Evolutionary conservation across 2,329 filamentous ascomycete species (phyloP).

Genomic region (Diplocarpon mali): DNA sequence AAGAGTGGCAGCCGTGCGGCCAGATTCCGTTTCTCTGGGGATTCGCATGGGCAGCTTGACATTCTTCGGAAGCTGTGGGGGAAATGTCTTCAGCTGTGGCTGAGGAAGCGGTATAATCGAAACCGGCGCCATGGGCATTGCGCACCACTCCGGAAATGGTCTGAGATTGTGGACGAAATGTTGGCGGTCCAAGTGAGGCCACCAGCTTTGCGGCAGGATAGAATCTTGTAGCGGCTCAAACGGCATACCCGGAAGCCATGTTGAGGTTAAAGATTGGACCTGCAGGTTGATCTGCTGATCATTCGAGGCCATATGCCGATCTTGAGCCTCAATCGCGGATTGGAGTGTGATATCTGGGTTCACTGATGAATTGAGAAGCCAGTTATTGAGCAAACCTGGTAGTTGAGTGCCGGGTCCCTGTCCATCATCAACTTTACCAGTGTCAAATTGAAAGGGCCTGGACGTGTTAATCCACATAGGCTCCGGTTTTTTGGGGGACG

Average conservation of each 20-base stretch:
- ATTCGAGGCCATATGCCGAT: background rate
- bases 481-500: background rate
- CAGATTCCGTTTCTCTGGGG: slow-evolving; percentile 11
- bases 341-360: background rate
- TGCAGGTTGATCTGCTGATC: background rate
- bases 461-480: slow-evolving; percentile 8
- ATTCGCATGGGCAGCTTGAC: background rate
- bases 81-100: background rate
- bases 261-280: too few relatives aligned
- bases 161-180: background rate
- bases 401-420: background rate
- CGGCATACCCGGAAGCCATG: too few relatives aligned
- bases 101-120: background rate
- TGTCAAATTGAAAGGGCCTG: background rate
- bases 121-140: background rate
- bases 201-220: background rate
- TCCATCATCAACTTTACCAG: background rate
- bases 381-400: background rate
- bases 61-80: background rate
- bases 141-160: background rate
- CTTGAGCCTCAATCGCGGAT: background rate
- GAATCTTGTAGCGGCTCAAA: background rate
- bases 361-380: background rate
- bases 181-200: background rate
- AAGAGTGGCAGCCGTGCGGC: slow-evolving; percentile 18